Base-by-base conservation (phyloP, 805 yeast species). In the Pachysolen tannophilus region DNA sequence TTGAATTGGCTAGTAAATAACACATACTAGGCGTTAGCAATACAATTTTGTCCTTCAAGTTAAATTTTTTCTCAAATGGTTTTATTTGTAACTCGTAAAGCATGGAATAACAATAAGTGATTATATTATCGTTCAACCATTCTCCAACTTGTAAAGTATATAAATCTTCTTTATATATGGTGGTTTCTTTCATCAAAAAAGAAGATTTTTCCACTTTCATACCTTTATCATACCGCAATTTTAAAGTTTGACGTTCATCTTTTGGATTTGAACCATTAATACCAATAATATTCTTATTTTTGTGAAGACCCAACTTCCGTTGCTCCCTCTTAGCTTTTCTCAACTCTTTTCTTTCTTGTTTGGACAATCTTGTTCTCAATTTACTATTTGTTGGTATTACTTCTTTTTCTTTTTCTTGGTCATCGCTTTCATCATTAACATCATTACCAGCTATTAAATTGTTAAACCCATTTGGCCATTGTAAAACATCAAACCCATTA, bases 51-150 rank as follows among this genome's bases (percentile, higher is more conserved):
- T 29, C 17, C 6, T 33, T 46, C 54, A 25, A 63, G 43, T 40
- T 56, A n/a, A 15, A 20, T 31, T 30, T 16, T 8, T 33, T 14
- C 58, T 36, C 35, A 55, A 55, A 16, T 6, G 38, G 35, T 14
- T 24, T 27, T 41, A 34, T 24, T 51, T 49, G 32, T 28, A 34
- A 28, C 61, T 41, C 39, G n/a, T n/a, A n/a, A 8, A 34, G 26
- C 7, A 38, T 27, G 30, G 79, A 86, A 52, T 66, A 82, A 14
- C 78, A 55, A 36, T 80, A 72, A 1, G 81, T 61, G 26, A 82
- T 67, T 44, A 79, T 74, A 46, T 78, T 78, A 48, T 82, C 90
- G 46, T 77, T 78, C 20, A 82, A 57, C 90, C 92, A 82, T 48
- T 79, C 80, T 24, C 72, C 82, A 14, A 78, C 76, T 33, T 63